A percentile compares a stretch with the other conserved stretches of the same genome.
Conservation (phyloP, 225 moss, liverwort and hornwort species). For the Physcomitrellopsis africana region DNA sequence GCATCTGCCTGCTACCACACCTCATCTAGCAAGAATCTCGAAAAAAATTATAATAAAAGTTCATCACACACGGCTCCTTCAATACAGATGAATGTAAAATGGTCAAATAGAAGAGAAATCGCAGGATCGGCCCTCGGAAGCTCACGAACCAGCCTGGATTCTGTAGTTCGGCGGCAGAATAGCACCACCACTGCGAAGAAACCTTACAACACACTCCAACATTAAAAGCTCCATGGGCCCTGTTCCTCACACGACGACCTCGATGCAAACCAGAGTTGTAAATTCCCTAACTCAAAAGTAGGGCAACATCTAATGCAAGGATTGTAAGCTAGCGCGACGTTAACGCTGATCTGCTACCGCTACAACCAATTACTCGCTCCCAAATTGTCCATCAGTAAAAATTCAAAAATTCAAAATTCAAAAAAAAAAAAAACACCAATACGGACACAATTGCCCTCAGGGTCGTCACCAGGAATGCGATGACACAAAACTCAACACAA, state of each 20-base stretch:
- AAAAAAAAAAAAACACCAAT: neutral
- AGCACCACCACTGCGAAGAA: conserved; percentile 8
- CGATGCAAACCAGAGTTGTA: conserved; percentile 3
- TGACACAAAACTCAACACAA: neutral
- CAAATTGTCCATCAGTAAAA: neutral
- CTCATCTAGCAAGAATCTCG: conserved; percentile 33
- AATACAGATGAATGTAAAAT: neutral
- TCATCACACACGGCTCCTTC: conserved; percentile 5
- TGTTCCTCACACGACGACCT: neutral
- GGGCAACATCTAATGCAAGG: neutral
- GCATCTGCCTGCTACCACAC: conserved; percentile 20
- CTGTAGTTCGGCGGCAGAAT: neutral
- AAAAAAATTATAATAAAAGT: neutral
- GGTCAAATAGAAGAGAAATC: conserved; percentile 11
- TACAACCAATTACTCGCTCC: conserved; percentile 20
- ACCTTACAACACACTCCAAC: neutral
- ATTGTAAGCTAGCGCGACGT: neutral
- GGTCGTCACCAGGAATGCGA: conserved; percentile 10
- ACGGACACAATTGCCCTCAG: conserved; percentile 20
- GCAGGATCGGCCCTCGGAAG: conserved; percentile 6
- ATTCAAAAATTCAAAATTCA: neutral
- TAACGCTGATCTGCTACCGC: conserved; percentile 30
- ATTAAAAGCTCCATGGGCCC: neutral
- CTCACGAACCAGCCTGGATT: conserved; percentile 20
- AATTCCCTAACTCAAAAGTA: conserved; percentile 8